Evolutionary conservation across 2,329 filamentous ascomycete species (phyloP).

Genomic region (Fusarium sp.): DNA sequence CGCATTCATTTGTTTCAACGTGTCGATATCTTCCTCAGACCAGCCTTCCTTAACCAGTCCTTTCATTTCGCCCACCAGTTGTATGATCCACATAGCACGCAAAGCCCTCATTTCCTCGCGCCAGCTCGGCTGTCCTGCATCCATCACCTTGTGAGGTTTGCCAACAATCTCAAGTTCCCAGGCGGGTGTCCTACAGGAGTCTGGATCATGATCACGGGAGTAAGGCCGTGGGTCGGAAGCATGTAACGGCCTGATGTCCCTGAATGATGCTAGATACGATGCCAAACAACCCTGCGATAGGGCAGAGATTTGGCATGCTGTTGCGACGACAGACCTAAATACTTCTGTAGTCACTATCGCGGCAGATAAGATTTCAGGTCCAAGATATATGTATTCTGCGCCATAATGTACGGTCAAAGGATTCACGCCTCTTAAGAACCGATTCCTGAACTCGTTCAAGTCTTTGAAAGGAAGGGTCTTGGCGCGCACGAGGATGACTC

Average conservation of each 20-base stretch:
- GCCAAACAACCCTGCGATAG: not conserved
- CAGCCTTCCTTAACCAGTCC: not conserved
- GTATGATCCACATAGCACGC: constrained; percentile 38
- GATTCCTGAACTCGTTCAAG: not conserved
- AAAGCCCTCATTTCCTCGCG: constrained; percentile 41
- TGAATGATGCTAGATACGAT: not conserved
- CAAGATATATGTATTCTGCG: no score
- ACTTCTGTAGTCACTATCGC: not conserved
- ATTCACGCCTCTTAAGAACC: not conserved
- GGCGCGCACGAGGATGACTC: not conserved
- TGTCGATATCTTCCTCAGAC: not conserved
- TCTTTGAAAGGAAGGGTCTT: not conserved
- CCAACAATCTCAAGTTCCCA: not conserved
- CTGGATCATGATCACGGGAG: no score
- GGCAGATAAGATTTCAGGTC: not conserved
- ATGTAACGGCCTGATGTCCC: not conserved
- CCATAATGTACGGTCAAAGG: no score
- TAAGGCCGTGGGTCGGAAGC: not conserved
- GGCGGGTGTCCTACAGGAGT: no score
- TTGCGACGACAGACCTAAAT: not conserved
- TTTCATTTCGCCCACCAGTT: constrained; percentile 26
- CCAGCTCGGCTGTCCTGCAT: constrained; percentile 29
- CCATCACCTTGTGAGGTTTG: not conserved
- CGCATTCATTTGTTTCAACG: not conserved
- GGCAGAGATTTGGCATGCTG: not conserved